phyloP scores from a whole-genome alignment of 2,329 filamentous ascomycete species.

The Trichoderma citrinoviride region DNA sequence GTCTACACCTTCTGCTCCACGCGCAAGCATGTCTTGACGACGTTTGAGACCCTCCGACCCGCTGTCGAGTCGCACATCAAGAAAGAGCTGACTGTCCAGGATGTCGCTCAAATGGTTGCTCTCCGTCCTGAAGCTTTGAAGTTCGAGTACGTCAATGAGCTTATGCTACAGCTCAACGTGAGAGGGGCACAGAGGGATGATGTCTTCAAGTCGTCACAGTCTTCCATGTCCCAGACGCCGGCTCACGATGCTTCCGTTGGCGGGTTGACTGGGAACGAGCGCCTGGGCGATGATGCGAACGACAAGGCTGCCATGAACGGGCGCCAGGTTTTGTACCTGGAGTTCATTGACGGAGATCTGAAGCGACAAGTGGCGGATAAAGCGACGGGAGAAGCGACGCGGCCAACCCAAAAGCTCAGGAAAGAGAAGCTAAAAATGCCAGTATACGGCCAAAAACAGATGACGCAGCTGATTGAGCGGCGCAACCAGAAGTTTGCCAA shows the following conservation, averaged over 20 bases:
- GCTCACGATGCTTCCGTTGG: conserved; percentile 57
- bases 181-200: conserved; percentile 65
- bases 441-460: conserved; percentile 87
- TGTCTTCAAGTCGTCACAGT: conserved; percentile 51
- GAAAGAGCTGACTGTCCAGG: conserved; percentile 65
- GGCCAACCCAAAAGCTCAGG: conserved; percentile 63
- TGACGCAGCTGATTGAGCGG: conserved; percentile 85
- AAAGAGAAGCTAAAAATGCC: conserved; percentile 88
- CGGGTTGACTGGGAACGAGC: conserved; percentile 51
- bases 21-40: conserved; percentile 87
- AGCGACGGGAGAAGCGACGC: conserved; percentile 70
- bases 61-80: conserved; percentile 83
- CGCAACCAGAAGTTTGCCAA: conserved; percentile 79
- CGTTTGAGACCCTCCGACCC: conserved; percentile 81
- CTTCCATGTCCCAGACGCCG: conserved; percentile 49
- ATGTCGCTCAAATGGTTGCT: conserved; percentile 78
- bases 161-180: conserved; percentile 75
- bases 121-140: conserved; percentile 75
- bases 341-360: conserved; percentile 88
- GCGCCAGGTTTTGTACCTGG: conserved; percentile 79
- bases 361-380: conserved; percentile 73
- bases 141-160: conserved; percentile 84
- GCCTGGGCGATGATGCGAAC: conserved; percentile 33
- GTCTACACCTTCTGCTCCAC: conserved; percentile 95
- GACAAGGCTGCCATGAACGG: conserved; percentile 32